phyloP scores from a whole-genome alignment of 148 eudicot genomes.

The Fagopyrum tataricum region DNA sequence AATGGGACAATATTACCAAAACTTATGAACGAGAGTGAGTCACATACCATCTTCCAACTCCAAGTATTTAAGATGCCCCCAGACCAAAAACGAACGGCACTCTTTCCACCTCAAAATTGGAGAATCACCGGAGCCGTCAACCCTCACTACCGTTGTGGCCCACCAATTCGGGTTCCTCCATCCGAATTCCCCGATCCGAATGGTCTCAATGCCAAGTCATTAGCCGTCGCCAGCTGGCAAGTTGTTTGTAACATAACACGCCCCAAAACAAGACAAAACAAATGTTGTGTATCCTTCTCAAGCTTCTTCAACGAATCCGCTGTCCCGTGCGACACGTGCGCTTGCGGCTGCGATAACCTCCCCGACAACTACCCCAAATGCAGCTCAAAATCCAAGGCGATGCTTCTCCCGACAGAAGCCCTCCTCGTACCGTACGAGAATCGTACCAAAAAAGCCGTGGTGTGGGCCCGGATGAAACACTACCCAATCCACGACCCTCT shows the following conservation, averaged over 20 bases:
- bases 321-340: conserved; percentile 59
- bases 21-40: conserved; percentile 57
- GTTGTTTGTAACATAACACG: conserved; percentile 67
- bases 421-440: conserved; percentile 51
- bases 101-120: conserved; percentile 86
- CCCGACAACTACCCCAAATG: conserved; percentile 22
- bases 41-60: conserved; percentile 67
- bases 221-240: conserved; percentile 82
- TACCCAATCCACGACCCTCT: conserved; percentile 24
- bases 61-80: conserved; percentile 76
- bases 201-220: conserved; percentile 36
- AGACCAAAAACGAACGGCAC: conserved; percentile 63
- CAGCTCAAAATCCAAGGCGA: conserved; percentile 27
- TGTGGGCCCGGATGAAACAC: conserved; percentile 48
- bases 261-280: conserved; percentile 43
- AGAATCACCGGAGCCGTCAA: conserved; percentile 52
- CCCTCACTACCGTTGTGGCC: conserved; percentile 62
- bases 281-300: conserved; percentile 77
- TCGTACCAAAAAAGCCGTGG: conserved; percentile 32
- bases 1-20: conserved; percentile 67
- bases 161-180: conserved; percentile 55
- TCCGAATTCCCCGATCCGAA: conserved; percentile 63
- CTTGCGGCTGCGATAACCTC: conserved; percentile 47
- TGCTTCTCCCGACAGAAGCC: conserved; percentile 51
- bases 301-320: conserved; percentile 53